A percentile compares a stretch with the other conserved stretches of the same genome.
Conservation (phyloP, 2,329 filamentous ascomycete genomes). For the Verticillium dahliae region DNA sequence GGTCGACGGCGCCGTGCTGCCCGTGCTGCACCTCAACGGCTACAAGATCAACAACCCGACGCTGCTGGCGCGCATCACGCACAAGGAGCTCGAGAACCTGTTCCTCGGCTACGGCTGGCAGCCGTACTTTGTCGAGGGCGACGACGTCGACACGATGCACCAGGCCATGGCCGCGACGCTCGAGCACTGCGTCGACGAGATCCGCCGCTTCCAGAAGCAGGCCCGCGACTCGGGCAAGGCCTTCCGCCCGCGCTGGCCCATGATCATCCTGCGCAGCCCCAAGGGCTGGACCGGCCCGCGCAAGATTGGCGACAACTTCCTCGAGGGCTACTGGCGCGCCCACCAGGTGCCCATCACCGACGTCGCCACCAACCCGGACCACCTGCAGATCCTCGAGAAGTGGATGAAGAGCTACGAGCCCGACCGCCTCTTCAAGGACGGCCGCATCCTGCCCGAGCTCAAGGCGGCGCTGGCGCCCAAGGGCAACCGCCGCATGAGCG, state of each 20-base stretch:
- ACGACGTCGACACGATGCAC: conserved; percentile 68
- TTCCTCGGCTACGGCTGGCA: conserved; percentile 73
- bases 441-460: conserved; percentile 56
- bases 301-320: conserved; percentile 62
- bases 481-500: conserved; percentile 66
- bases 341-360: conserved; percentile 74
- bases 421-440: conserved; percentile 61
- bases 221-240: conserved; percentile 64
- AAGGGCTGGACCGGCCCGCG: conserved; percentile 77
- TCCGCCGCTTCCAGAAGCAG: conserved; percentile 62
- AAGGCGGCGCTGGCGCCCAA: conserved; percentile 53
- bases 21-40: conserved; percentile 72
- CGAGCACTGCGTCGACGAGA: conserved; percentile 65
- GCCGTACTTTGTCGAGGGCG: conserved; percentile 74
- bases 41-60: conserved; percentile 85
- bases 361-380: conserved; percentile 56
- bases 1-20: conserved; percentile 69
- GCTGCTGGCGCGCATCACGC: conserved; percentile 64
- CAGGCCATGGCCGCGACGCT: conserved; percentile 75
- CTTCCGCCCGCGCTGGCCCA: conserved; percentile 68
- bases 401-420: conserved; percentile 77
- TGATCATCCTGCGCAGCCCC: conserved; percentile 70
- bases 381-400: conserved; percentile 62
- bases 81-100: conserved; percentile 63
- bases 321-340: conserved; percentile 72